Conservation (phyloP, 2,329 filamentous ascomycete species). For the Pyricularia pennisetigena region DNA sequence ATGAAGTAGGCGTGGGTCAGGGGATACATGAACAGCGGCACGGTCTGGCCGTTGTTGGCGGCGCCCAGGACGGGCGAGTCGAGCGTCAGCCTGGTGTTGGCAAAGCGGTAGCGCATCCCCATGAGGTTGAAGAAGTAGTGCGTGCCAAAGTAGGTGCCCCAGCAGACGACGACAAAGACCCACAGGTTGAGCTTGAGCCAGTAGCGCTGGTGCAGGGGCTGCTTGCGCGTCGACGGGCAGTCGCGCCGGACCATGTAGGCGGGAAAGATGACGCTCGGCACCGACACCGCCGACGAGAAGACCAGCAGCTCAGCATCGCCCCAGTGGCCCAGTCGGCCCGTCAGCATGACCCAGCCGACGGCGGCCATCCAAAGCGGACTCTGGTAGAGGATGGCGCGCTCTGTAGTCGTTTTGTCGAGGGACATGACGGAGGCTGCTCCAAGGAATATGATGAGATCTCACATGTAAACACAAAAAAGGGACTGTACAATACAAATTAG, state of each 20-base stretch:
- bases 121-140: slow-evolving; percentile 13
- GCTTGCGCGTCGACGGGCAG: neutral
- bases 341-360: slow-evolving; percentile 10
- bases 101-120: slow-evolving; percentile 11
- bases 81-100: slow-evolving; percentile 5
- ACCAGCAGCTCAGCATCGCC: slow-evolving; percentile 8
- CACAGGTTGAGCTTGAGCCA: slow-evolving; percentile 11
- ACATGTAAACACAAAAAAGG: too few species aligned
- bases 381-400: slow-evolving; percentile 9
- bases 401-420: neutral
- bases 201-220: slow-evolving; percentile 1
- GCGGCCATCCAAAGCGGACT: slow-evolving; percentile 9
- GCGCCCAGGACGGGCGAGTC: slow-evolving; percentile 7
- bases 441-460: too few species aligned
- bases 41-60: slow-evolving; percentile 7
- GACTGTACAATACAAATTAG: too few species aligned
- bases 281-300: slow-evolving; percentile 6
- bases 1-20: slow-evolving; percentile 12
- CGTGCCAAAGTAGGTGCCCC: slow-evolving; percentile 11
- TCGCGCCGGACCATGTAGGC: neutral
- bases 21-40: slow-evolving; percentile 11
- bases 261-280: slow-evolving; percentile 4
- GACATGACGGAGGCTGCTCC: neutral
- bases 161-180: slow-evolving; percentile 9
- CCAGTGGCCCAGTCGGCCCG: slow-evolving; percentile 7